Conservation (phyloP, 73 alveolate genomes). For the Paraurostyla sp. region DNA sequence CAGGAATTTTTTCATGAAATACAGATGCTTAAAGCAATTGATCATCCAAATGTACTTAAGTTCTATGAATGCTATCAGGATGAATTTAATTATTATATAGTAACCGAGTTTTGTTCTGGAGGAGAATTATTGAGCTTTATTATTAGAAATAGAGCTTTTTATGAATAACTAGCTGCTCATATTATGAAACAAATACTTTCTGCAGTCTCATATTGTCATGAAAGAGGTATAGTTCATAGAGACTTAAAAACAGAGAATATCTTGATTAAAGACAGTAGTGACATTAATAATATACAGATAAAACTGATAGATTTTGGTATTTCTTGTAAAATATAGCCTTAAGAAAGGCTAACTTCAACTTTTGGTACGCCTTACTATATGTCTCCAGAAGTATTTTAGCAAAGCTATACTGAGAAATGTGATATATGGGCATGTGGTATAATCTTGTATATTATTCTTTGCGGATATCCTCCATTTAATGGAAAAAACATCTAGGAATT, state of each 20-base stretch:
- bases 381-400: constrained; percentile 69
- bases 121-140: constrained; percentile 73
- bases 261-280: constrained; percentile 29
- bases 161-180: constrained; percentile 58
- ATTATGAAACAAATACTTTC: constrained; percentile 65
- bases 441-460: constrained; percentile 31
- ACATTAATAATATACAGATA: constrained; percentile 4
- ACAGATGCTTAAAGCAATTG: constrained; percentile 60
- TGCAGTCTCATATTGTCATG: constrained; percentile 66
- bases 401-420: constrained; percentile 63
- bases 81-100: constrained; percentile 49
- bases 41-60: constrained; percentile 79
- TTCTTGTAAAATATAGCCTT: constrained; percentile 41
- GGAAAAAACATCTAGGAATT: constrained; percentile 49
- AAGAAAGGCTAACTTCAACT: constrained; percentile 15
- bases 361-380: constrained; percentile 70
- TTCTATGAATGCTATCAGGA: constrained; percentile 81
- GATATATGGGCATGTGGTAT: constrained; percentile 73
- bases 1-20: constrained; percentile 62
- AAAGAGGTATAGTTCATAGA: constrained; percentile 63
- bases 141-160: constrained; percentile 17
- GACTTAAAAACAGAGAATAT: constrained; percentile 71
- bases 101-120: constrained; percentile 77
- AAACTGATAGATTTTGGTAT: constrained; percentile 72
- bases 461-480: constrained; percentile 66